A percentile compares a stretch with the other conserved stretches of the same genome.
These are phyloP conservation scores for Triticum dicoccoides DNA, from an alignment of 176 grass and related monocot genomes.

Conservation along the genomic window DNA sequence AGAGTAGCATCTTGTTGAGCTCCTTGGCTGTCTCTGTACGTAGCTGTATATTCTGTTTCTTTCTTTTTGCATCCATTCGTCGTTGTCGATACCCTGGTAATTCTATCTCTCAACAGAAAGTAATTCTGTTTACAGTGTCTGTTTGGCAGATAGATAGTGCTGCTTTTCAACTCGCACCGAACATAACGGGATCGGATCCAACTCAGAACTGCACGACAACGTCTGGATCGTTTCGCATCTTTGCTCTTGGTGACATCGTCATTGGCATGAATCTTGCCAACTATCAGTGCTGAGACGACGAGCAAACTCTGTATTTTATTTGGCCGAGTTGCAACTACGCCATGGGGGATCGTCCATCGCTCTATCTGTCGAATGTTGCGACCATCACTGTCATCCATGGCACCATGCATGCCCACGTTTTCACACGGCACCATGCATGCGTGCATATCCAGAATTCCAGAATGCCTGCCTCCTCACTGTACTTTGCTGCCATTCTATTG, in stretches of 20 bases:
- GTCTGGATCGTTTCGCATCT: neutral
- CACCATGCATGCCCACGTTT: neutral
- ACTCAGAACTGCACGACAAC: neutral
- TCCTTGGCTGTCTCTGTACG: neutral
- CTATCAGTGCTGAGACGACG: neutral
- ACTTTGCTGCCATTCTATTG: neutral
- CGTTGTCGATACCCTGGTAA: neutral
- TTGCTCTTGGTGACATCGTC: neutral
- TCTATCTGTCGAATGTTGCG: no score
- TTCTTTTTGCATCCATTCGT: neutral
- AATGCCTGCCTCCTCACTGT: neutral
- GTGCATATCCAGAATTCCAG: neutral
- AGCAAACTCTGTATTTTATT: neutral
- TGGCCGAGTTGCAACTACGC: neutral
- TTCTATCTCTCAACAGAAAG: neutral
- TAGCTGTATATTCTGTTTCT: neutral
- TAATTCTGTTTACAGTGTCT: neutral
- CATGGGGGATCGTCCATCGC: neutral
- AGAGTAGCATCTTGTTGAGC: slow-evolving; percentile 30
- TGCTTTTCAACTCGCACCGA: neutral
- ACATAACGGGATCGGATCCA: neutral
- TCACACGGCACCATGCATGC: neutral
- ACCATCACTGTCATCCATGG: neutral
- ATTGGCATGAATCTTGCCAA: neutral
- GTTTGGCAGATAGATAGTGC: neutral